A percentile compares a stretch with the other conserved stretches of the same genome.
These are phyloP conservation scores for Massariosphaeria phaeospora DNA, from an alignment of 495 filamentous ascomycete genomes.

Conservation along the genomic window DNA sequence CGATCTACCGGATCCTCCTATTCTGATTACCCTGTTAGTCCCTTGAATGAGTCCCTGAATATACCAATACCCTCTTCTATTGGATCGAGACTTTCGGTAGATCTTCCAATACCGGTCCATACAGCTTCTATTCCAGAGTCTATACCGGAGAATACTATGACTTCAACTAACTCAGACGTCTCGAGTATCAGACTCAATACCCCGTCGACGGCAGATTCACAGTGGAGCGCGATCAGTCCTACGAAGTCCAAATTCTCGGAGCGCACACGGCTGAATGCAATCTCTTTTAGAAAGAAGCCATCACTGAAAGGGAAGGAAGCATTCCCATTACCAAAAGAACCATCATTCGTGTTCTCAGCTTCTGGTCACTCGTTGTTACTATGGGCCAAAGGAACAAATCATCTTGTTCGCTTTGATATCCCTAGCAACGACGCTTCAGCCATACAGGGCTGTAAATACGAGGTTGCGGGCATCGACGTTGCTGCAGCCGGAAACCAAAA, in stretches of 20 bases:
- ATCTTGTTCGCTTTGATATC: slow-evolving; percentile 28
- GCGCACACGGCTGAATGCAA: slow-evolving; percentile 19
- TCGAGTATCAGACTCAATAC: slow-evolving; percentile 17
- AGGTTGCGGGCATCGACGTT: slow-evolving; percentile 20
- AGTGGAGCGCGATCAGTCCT: slow-evolving; percentile 10
- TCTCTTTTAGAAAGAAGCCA: slow-evolving; percentile 21
- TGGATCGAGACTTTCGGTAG: neutral
- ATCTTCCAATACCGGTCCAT: slow-evolving; percentile 10
- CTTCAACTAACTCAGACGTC: slow-evolving; percentile 8
- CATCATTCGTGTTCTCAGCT: slow-evolving; percentile 25
- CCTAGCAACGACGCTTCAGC: slow-evolving; percentile 27
- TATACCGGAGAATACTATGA: neutral
- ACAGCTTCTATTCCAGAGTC: slow-evolving; percentile 14
- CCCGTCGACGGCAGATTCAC: slow-evolving; percentile 21
- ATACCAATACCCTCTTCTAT: slow-evolving; percentile 11
- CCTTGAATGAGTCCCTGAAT: slow-evolving; percentile 27
- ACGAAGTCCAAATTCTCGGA: slow-evolving; percentile 18
- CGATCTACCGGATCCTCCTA: slow-evolving; percentile 1
- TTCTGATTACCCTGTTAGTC: slow-evolving; percentile 25
- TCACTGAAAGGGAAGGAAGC: slow-evolving; percentile 16
- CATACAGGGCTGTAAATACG: slow-evolving; percentile 31
- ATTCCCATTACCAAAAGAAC: slow-evolving; percentile 19
- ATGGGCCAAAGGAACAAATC: slow-evolving; percentile 21
- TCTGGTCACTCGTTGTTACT: slow-evolving; percentile 25
- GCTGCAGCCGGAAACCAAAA: slow-evolving; percentile 28